Evolutionary conservation across 164 flowering plant species (phyloP).

Genomic region (Stephania japonica): DNA sequence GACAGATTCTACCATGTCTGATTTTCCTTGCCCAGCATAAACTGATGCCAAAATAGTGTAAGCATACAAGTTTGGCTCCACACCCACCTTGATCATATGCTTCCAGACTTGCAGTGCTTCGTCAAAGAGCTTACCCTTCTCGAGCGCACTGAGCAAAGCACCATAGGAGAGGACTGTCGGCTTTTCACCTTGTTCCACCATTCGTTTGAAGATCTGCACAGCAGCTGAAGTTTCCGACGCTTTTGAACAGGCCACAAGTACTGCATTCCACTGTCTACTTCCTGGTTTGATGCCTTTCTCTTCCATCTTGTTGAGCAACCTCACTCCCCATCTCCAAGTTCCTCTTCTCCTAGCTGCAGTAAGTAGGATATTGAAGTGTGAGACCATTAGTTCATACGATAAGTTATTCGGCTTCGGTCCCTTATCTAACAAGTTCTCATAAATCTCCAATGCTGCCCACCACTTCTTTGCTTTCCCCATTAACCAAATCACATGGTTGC

Average conservation of each 20-base stretch:
- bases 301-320: conserved; percentile 87
- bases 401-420: conserved; percentile 89
- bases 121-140: conserved; percentile 83
- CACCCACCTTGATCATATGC: conserved; percentile 79
- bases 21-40: conserved; percentile 56
- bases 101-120: conserved; percentile 81
- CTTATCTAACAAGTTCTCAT: conserved; percentile 79
- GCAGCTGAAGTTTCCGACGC: conserved; percentile 88
- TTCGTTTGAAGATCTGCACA: conserved; percentile 70
- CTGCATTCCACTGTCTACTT: conserved; percentile 89
- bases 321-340: conserved; percentile 90
- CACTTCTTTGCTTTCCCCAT: conserved; percentile 96
- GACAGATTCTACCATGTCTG: conserved; percentile 48
- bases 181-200: conserved; percentile 85
- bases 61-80: conserved; percentile 73
- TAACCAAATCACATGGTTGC: conserved; percentile 91
- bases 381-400: conserved; percentile 67
- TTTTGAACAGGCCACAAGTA: conserved; percentile 91
- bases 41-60: conserved; percentile 89
- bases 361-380: conserved; percentile 77
- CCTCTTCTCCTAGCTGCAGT: conserved; percentile 75
- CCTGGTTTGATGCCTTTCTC: conserved; percentile 84
- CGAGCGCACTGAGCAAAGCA: conserved; percentile 91
- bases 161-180: conserved; percentile 92
- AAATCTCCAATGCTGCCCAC: conserved; percentile 97